Evolutionary conservation across 495 filamentous ascomycete genomes (phyloP), one percentile per base, ranked within the genome.

Genomic region (Podospora appendiculata): DNA sequence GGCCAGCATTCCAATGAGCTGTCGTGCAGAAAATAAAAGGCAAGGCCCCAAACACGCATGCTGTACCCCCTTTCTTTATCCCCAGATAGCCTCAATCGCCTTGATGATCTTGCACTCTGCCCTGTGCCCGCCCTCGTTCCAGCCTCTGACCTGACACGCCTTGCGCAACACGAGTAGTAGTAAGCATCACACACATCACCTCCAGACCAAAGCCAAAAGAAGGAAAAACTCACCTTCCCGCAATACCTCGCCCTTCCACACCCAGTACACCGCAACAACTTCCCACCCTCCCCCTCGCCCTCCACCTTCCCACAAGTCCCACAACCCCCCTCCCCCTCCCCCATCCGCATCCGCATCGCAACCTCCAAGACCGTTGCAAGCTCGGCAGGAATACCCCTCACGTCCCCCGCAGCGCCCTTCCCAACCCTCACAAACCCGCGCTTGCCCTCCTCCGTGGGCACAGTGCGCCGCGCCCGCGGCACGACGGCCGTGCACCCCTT

Each of bases 111-210:
- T 74, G 44, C 73, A 76, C 35, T 73, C 68, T 10, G 47, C 46
- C 54, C 74, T 76, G 43, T 76, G 73, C 8, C 65, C 66, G 40
- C 59, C 57, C 43, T 70, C 70, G 38, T 48, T 62, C 73, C 73
- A 76, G 9, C 62, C 70, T 25, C 61, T 61, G 6, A 56, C 64
- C 49, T 76, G 73, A 34, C 73, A 76, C 40, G 61, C 63, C 70
- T 72, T 25, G 2, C 25, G 5, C 25, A 25, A 25, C 25, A 25
- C 25, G 34, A 14, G 8, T 41, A 14, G 14, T 40, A 41, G 49
- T 25, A 32, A 45, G 49, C 33, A 32, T 36, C 12, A 41, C 25
- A 8, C 11, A 8, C 36, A 18, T 36, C 11, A 33, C 13, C 42
- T 16, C 12, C 4, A 38, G 8, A 18, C 17, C 14, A 35, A 6